Conservation (phyloP, 169 alveolate genomes). For the Theileria annulata region DNA sequence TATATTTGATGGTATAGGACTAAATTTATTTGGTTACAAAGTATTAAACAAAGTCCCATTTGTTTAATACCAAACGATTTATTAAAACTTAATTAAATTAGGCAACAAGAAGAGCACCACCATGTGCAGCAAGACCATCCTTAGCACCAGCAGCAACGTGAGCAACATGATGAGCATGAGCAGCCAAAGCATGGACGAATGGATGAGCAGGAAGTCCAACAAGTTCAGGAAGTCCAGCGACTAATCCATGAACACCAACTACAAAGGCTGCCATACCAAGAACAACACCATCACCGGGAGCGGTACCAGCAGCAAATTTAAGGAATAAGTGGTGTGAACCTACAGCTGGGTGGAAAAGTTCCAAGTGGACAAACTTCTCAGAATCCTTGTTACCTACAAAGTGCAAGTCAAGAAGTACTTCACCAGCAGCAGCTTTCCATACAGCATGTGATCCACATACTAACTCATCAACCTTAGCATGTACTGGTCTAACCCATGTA, state of each 20-base stretch:
- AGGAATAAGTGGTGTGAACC: neutral
- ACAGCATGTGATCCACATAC: neutral
- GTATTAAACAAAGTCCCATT: neutral
- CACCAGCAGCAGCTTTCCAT: neutral
- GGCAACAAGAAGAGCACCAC: too few species aligned
- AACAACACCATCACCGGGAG: neutral
- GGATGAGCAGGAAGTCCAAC: neutral
- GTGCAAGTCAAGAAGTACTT: neutral
- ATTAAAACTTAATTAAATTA: too few species aligned
- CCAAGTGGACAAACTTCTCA: slow-evolving; percentile 1
- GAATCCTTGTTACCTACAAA: neutral
- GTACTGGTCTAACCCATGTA: slow-evolving; percentile 8
- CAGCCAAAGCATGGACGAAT: neutral
- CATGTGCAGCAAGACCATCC: too few species aligned
- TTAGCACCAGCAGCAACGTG: too few species aligned
- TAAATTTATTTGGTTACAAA: neutral
- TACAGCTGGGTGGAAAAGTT: neutral
- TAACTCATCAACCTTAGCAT: neutral
- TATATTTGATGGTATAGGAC: neutral
- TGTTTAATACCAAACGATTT: neutral
- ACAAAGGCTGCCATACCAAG: neutral
- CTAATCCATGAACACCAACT: neutral
- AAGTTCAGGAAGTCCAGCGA: neutral
- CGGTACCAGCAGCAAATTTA: neutral
- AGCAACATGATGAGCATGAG: slow-evolving; percentile 2